phyloP scores from a whole-genome alignment of 2,329 filamentous ascomycete genomes.

The Hypoxylon sp. region DNA sequence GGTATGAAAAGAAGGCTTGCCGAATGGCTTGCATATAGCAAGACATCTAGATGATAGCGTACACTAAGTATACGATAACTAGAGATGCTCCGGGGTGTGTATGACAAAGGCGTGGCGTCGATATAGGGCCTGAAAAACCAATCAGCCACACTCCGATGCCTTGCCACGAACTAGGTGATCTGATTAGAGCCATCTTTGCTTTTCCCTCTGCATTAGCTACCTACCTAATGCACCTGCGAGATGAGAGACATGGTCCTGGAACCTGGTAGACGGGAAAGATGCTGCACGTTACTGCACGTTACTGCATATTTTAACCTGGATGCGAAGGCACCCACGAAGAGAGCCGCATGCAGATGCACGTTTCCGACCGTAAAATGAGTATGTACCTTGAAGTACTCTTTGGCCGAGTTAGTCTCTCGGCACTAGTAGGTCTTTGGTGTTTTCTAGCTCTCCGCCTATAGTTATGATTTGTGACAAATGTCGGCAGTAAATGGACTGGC shows the following conservation, averaged over 20 bases:
- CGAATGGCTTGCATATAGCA: neutral
- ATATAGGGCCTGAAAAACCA: no score
- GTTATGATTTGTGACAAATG: neutral
- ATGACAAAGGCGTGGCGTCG: neutral
- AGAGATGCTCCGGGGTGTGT: no score
- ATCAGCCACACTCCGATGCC: neutral
- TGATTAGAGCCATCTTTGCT: neutral
- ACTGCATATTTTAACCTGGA: neutral
- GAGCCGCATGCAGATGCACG: constrained; percentile 18
- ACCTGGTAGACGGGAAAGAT: constrained; percentile 18
- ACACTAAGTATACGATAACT: no score
- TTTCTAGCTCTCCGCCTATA: neutral
- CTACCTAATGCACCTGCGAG: neutral
- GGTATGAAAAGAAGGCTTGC: neutral
- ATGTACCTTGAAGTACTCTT: neutral
- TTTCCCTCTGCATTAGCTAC: neutral
- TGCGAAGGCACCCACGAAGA: neutral
- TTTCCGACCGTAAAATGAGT: neutral
- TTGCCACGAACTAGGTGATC: neutral
- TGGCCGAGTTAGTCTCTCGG: neutral
- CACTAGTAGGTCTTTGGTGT: neutral
- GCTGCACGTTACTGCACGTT: neutral
- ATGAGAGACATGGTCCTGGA: neutral
- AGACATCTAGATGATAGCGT: neutral
- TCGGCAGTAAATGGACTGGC: neutral